Conservation (phyloP, 2,329 filamentous ascomycete species). For the Trichoderma koningii region DNA sequence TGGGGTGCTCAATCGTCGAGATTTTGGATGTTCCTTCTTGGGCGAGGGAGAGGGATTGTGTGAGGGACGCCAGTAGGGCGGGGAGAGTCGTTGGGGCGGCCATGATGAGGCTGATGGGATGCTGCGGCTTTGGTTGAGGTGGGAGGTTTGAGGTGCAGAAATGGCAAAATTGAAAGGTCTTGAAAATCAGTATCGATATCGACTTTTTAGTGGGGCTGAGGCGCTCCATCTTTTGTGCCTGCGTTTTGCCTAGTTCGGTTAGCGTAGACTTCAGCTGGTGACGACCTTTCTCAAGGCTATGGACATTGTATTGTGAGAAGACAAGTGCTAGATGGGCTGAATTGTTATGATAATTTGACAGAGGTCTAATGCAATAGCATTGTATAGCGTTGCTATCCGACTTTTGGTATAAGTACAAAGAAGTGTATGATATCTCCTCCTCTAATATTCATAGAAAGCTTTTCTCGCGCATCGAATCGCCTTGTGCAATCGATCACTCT, state of each 20-base stretch:
- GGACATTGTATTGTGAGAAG: too few relatives aligned
- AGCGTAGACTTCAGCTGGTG: background rate
- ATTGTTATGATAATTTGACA: too few relatives aligned
- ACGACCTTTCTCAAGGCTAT: too few relatives aligned
- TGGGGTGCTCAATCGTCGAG: constrained; percentile 67
- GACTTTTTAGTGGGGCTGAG: constrained; percentile 24
- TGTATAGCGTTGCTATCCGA: constrained; percentile 6
- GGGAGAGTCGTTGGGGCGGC: constrained; percentile 53
- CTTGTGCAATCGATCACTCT: too few relatives aligned
- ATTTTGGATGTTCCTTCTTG: constrained; percentile 67
- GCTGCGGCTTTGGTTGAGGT: background rate
- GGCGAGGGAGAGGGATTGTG: constrained; percentile 62
- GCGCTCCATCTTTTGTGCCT: constrained; percentile 2
- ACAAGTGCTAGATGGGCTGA: too few relatives aligned
- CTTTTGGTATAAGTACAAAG: constrained; percentile 21
- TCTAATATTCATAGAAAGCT: background rate
- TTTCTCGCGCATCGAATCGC: background rate
- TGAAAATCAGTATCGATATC: constrained; percentile 20
- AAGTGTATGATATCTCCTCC: constrained; percentile 5
- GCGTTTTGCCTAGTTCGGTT: background rate
- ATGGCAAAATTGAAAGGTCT: constrained; percentile 16
- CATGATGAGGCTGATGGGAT: constrained; percentile 38
- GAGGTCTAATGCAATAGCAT: background rate
- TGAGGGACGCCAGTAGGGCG: constrained; percentile 55
- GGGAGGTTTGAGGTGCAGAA: background rate